A percentile compares a stretch with the other conserved stretches of the same genome.
These are phyloP conservation scores for Xylariaceae sp. DNA, from an alignment of 2,329 filamentous ascomycete species.

Conservation along the genomic window DNA sequence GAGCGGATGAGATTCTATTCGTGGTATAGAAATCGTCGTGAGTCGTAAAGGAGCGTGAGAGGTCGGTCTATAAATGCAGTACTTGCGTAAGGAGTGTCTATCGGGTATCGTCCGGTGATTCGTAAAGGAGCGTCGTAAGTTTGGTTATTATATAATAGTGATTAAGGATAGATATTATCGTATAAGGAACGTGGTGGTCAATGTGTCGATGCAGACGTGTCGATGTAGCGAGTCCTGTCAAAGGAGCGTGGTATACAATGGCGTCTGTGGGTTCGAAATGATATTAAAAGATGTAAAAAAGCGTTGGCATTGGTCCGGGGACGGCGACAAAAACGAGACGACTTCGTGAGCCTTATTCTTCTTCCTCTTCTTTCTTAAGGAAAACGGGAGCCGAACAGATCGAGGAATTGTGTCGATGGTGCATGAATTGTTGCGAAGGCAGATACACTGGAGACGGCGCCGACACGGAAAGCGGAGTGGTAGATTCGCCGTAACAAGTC, in stretches of 20 bases:
- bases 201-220: constrained; percentile 36
- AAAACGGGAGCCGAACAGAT: constrained; percentile 31
- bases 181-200: constrained; percentile 34
- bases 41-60: constrained; percentile 32
- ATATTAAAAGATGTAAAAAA: constrained; percentile 24
- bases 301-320: constrained; percentile 18
- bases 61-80: constrained; percentile 31
- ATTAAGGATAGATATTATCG: constrained; percentile 29
- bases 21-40: constrained; percentile 34
- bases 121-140: constrained; percentile 36
- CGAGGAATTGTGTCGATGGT: constrained; percentile 34
- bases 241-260: constrained; percentile 35
- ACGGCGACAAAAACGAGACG: not conserved
- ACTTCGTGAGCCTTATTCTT: constrained; percentile 20
- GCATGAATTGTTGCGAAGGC: constrained; percentile 35
- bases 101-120: constrained; percentile 37
- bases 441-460: constrained; percentile 33
- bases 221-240: constrained; percentile 32
- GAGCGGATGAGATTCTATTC: constrained; percentile 36
- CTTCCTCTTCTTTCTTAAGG: constrained; percentile 32
- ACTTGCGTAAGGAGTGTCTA: constrained; percentile 42
- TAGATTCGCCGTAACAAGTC: constrained; percentile 37
- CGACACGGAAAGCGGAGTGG: constrained; percentile 31
- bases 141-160: constrained; percentile 32
- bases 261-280: constrained; percentile 31